Evolutionary conservation across 148 eudicot species (phyloP), one percentile per base, ranked within the genome.

Genomic region (Fagopyrum homotropicum): DNA sequence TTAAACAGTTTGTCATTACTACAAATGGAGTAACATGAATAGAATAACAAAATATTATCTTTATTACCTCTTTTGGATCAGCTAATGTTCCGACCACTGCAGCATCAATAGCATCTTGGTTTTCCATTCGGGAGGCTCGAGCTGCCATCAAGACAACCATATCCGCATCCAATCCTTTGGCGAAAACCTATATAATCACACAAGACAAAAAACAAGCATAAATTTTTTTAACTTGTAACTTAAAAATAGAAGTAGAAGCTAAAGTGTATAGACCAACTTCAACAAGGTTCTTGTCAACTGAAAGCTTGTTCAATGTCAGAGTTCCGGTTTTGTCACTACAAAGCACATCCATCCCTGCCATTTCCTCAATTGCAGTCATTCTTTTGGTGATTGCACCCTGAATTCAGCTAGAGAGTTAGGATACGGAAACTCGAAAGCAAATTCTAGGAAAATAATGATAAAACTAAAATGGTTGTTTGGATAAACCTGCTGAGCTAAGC

Each of bases 401-500:
- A 14, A 9, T 14, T 57, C 4, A 17, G 2, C 12, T 17, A 57
- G 11, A 8, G 26, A 57, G 35, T 57, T 8, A 57, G 10, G 9
- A 57, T 22, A 57, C 7, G 63, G 57, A 52, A 52, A 15, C 57
- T 4, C 4, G 57, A 52, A 52, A 52, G 56, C 16, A 52, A 57
- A 57, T 19, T 8, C 8, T 57, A 19, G 30, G 63, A 7, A 7
- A 57, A 57, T n/a, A 57, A 57, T 57, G 63, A 29, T 57, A 1
- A 5, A 8, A 19, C 10, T 57, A 57, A 29, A 57, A 57, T 19
- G 63, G 63, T 57, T 26, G 22, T 19, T 57, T 19, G 26, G 5
- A 66, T 46, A 2, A 43, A 85, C 88, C 86, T 86, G 86, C 76
- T 86, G 80, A 29, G 89, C 64, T 72, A 86, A 76, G 40, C 86